phyloP scores from a whole-genome alignment of 768 basidiomycete species.

The Mycena filopes region DNA sequence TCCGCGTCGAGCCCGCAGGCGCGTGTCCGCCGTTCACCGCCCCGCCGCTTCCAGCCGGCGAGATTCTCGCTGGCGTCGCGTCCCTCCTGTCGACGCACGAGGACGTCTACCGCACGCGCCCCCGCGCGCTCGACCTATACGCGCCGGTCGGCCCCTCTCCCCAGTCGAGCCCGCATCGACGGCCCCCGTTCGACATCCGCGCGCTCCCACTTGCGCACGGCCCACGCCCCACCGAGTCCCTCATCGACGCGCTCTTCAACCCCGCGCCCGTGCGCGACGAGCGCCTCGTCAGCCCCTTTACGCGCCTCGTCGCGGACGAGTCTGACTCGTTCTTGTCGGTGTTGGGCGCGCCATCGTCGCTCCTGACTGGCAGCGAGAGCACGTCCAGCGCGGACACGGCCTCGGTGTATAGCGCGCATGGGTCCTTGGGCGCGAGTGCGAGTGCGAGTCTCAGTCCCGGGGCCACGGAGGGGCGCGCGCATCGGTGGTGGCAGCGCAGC shows the following conservation, averaged over 20 bases:
- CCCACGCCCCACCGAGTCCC: slow-evolving; percentile 71
- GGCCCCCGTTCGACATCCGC: slow-evolving; percentile 47
- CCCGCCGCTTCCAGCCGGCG: slow-evolving; percentile 76
- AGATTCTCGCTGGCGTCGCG: slow-evolving; percentile 76
- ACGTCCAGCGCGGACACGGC: background rate
- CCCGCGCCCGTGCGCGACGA: slow-evolving; percentile 62
- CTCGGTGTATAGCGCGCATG: background rate
- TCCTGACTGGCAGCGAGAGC: background rate
- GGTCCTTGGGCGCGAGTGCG: background rate
- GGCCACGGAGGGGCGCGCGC: background rate
- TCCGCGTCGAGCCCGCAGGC: slow-evolving; percentile 55
- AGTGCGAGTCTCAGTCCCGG: background rate
- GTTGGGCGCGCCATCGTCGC: background rate
- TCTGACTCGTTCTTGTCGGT: background rate
- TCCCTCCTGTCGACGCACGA: slow-evolving; percentile 56
- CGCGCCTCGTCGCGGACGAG: slow-evolving; percentile 41
- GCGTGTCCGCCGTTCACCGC: slow-evolving; percentile 55
- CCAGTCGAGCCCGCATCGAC: slow-evolving; percentile 9
- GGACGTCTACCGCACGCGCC: slow-evolving; percentile 63
- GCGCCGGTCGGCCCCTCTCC: slow-evolving; percentile 21
- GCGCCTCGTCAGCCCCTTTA: slow-evolving; percentile 54
- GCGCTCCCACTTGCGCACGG: slow-evolving; percentile 65
- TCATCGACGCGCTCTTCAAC: slow-evolving; percentile 87
- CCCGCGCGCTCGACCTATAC: slow-evolving; percentile 62
- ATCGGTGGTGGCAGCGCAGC: slow-evolving; percentile 17